Conservation (phyloP, 495 filamentous ascomycete genomes). For the Stereocaulon alpinum region DNA sequence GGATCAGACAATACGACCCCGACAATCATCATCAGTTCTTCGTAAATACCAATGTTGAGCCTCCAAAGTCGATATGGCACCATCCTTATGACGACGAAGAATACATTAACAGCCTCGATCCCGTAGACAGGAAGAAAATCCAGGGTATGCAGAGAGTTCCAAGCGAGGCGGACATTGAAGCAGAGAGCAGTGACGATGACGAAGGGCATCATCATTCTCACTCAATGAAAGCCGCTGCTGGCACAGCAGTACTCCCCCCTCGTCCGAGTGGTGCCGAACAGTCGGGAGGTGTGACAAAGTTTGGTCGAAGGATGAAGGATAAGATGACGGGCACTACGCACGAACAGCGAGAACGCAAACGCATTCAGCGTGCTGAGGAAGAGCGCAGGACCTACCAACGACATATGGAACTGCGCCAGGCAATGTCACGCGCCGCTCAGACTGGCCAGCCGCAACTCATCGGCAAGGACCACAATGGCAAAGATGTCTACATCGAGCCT, state of each 20-base stretch:
- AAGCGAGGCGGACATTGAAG: slow-evolving; percentile 31
- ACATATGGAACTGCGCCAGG: slow-evolving; percentile 29
- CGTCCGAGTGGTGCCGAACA: slow-evolving; percentile 11
- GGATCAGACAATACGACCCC: slow-evolving; percentile 38
- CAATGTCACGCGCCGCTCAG: slow-evolving; percentile 31
- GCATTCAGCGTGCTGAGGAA: slow-evolving; percentile 30
- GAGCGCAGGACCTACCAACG: slow-evolving; percentile 31
- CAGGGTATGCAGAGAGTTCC: slow-evolving; percentile 25
- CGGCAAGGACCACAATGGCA: slow-evolving; percentile 35
- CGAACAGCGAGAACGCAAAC: slow-evolving; percentile 31
- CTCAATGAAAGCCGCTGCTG: slow-evolving; percentile 6
- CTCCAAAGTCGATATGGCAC: slow-evolving; percentile 39
- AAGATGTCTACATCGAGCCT: slow-evolving; percentile 40
- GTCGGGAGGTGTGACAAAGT: slow-evolving; percentile 23
- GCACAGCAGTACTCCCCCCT: slow-evolving; percentile 7
- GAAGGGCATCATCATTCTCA: slow-evolving; percentile 16
- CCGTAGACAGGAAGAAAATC: slow-evolving; percentile 31
- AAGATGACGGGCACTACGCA: slow-evolving; percentile 36
- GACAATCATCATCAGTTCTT: slow-evolving; percentile 39
- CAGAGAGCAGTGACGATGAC: slow-evolving; percentile 36
- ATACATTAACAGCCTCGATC: slow-evolving; percentile 31
- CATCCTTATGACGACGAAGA: slow-evolving; percentile 43
- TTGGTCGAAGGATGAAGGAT: slow-evolving; percentile 40
- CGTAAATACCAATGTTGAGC: slow-evolving; percentile 37
- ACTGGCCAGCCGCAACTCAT: slow-evolving; percentile 39